Conservation (phyloP, 2,329 filamentous ascomycete species). For the Grosmannia huntii region DNA sequence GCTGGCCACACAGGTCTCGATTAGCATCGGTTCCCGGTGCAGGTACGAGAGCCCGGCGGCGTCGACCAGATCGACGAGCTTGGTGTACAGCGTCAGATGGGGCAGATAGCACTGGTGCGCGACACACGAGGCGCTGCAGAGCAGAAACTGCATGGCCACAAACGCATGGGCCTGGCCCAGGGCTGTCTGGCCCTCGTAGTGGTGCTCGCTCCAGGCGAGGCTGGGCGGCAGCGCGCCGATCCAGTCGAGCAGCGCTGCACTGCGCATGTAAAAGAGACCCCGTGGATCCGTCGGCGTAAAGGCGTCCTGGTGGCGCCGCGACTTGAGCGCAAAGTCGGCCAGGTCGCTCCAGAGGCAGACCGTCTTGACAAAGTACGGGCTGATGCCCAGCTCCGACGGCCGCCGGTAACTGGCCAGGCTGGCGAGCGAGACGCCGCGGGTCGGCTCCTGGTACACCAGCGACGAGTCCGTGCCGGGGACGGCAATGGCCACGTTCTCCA, state of each 20-base stretch:
- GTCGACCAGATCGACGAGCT: constrained; percentile 12
- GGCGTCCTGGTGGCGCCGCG: constrained; percentile 6
- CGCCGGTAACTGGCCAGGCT: constrained; percentile 4
- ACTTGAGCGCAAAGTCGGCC: constrained; percentile 8
- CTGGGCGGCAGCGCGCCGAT: constrained; percentile 7
- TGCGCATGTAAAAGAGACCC: constrained; percentile 3
- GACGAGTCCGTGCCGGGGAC: constrained; percentile 10
- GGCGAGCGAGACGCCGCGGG: constrained; percentile 8
- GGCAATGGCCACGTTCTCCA: constrained; percentile 6
- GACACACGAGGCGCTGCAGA: constrained; percentile 12
- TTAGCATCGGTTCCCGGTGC: constrained; percentile 9
- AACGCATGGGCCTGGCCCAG: constrained; percentile 12
- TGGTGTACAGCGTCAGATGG: constrained; percentile 11
- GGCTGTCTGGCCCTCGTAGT: constrained; percentile 8
- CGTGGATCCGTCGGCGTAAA: constrained; percentile 8
- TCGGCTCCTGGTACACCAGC: constrained; percentile 10
- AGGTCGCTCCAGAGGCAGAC: constrained; percentile 11
- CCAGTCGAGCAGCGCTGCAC: constrained; percentile 9
- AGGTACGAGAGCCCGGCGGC: constrained; percentile 14
- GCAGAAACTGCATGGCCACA: constrained; percentile 15
- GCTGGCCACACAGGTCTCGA: constrained; percentile 12
- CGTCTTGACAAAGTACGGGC: constrained; percentile 12
- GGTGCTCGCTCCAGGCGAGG: constrained; percentile 9
- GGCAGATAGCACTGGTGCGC: constrained; percentile 16
- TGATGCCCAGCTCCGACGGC: constrained; percentile 11